Conservation (phyloP, 1,284 basidiomycete genomes). For the Pseudozyma tsukubaensis region DNA sequence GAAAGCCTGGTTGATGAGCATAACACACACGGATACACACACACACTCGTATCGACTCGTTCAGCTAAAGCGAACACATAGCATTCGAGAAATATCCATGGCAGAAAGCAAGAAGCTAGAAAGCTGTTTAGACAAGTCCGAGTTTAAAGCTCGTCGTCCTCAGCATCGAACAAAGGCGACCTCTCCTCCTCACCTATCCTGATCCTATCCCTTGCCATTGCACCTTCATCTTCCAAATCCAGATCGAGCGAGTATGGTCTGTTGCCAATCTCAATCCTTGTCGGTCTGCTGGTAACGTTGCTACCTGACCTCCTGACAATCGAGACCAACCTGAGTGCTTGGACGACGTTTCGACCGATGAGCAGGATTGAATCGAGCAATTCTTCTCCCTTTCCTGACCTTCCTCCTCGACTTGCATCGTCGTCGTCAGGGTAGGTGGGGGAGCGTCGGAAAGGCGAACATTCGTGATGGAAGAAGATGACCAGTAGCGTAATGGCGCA, state of each 20-base stretch:
- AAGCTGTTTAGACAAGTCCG: too few relatives aligned
- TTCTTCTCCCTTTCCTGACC: slow-evolving; percentile 63
- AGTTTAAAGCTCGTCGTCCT: slow-evolving; percentile 48
- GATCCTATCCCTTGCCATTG: slow-evolving; percentile 63
- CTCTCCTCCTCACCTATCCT: slow-evolving; percentile 60
- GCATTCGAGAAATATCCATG: too few relatives aligned
- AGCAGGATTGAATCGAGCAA: slow-evolving; percentile 64
- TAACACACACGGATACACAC: background rate
- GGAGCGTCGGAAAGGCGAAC: slow-evolving; percentile 58
- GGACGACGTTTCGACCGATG: slow-evolving; percentile 64
- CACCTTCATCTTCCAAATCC: slow-evolving; percentile 65
- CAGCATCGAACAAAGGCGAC: slow-evolving; percentile 44
- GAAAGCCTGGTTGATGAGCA: too few relatives aligned
- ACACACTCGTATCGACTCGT: too few relatives aligned
- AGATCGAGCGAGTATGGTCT: slow-evolving; percentile 61
- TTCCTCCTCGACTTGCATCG: background rate
- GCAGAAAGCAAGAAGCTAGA: too few relatives aligned
- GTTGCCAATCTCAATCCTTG: slow-evolving; percentile 61
- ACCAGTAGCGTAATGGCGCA: slow-evolving; percentile 64
- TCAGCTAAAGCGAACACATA: too few relatives aligned
- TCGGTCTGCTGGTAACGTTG: slow-evolving; percentile 58
- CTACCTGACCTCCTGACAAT: slow-evolving; percentile 61
- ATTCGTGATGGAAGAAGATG: slow-evolving; percentile 66
- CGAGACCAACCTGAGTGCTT: slow-evolving; percentile 61
- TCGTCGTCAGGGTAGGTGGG: slow-evolving; percentile 25